phyloP scores from a whole-genome alignment of 306 rosid species.

The Lagenaria siceraria region DNA sequence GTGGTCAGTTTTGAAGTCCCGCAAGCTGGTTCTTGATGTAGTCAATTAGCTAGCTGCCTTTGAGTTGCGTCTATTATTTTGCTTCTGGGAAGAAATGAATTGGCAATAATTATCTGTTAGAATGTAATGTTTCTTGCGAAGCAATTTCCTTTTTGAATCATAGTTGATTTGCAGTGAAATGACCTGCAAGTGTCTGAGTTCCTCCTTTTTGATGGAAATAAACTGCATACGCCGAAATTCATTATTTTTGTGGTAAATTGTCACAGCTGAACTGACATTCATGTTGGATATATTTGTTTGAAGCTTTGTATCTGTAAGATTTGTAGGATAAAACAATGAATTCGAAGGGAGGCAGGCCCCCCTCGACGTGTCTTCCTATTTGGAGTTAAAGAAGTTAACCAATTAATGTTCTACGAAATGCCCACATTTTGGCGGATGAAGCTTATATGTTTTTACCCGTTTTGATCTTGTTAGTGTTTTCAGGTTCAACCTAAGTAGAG shows the following conservation, averaged over 20 bases:
- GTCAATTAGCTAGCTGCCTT: conserved; percentile 50
- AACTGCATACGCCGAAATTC: conserved; percentile 5
- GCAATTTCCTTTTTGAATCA: conserved; percentile 22
- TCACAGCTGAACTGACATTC: background rate
- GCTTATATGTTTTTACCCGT: background rate
- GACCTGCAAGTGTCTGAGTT: conserved; percentile 15
- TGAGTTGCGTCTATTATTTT: conserved; percentile 17
- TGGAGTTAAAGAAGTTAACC: background rate
- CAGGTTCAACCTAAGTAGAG: background rate
- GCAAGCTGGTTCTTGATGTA: conserved; percentile 93
- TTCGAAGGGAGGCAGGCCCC: background rate
- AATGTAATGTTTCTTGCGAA: conserved; percentile 29
- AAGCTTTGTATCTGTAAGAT: background rate
- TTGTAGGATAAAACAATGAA: background rate
- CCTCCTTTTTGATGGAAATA: conserved; percentile 9
- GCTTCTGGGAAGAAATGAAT: conserved; percentile 21
- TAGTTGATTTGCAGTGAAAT: conserved; percentile 34
- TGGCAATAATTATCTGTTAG: conserved; percentile 52
- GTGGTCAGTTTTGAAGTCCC: conserved; percentile 94
- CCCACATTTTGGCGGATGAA: background rate
- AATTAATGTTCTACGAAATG: background rate
- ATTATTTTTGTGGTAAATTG: conserved; percentile 7
- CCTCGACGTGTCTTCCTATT: background rate
- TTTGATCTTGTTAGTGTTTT: background rate
- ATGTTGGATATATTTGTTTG: background rate